Percentiles rank a stretch among this genome's conserved stretches.
Evolutionary conservation across 176 grass and related monocot species (phyloP).

Genomic region (Oryza nivara): DNA sequence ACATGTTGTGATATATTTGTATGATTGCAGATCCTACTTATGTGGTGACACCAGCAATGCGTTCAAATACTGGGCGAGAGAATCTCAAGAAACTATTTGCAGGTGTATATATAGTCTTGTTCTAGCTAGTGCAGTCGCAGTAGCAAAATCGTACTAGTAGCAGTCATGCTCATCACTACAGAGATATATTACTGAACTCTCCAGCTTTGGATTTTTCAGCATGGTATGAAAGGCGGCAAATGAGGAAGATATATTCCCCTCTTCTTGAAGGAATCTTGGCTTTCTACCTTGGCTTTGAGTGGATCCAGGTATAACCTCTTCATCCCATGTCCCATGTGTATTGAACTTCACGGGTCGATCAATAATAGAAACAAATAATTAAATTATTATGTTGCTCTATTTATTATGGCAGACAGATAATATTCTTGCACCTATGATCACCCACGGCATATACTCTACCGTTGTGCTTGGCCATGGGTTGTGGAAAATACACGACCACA

Average conservation of each 20-base stretch:
- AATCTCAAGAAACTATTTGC: conserved; percentile 89
- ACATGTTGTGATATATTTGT: not conserved
- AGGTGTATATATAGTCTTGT: conserved; percentile 46
- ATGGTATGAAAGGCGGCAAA: conserved; percentile 85
- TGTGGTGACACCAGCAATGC: conserved; percentile 75
- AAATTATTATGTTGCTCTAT: not conserved
- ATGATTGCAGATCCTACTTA: conserved; percentile 82
- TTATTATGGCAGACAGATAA: conserved; percentile 69
- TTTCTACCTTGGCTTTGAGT: conserved; percentile 97
- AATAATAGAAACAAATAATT: not conserved
- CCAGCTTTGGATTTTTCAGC: conserved; percentile 47
- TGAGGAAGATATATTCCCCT: conserved; percentile 99
- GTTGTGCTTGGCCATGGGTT: conserved; percentile 91
- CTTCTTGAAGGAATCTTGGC: conserved; percentile 89
- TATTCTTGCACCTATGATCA: conserved; percentile 90
- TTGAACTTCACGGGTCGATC: not conserved
- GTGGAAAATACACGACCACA: conserved; percentile 93
- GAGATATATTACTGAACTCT: not conserved
- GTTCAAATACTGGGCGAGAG: conserved; percentile 57
- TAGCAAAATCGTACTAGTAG: not conserved
- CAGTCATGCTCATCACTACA: not conserved
- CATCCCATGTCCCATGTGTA: not conserved
- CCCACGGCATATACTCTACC: conserved; percentile 94
- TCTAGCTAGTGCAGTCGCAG: not conserved
- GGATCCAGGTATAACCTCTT: conserved; percentile 65